phyloP scores from a whole-genome alignment of 768 basidiomycete genomes.

The Mycena venus region DNA sequence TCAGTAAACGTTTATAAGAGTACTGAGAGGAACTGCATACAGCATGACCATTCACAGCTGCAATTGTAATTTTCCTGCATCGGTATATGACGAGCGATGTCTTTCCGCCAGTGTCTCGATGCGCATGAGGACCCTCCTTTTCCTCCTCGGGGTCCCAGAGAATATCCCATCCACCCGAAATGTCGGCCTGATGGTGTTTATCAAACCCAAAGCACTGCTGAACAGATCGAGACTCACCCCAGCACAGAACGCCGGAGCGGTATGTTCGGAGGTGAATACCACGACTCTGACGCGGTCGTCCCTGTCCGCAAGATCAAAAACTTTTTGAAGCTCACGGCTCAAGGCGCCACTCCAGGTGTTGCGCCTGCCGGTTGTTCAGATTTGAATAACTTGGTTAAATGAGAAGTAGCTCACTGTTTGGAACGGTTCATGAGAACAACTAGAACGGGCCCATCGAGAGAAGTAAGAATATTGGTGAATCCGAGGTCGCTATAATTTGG shows the following conservation, averaged over 20 bases:
- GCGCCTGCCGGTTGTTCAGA: conserved; percentile 48
- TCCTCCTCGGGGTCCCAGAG: conserved; percentile 56
- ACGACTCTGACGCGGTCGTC: conserved; percentile 68
- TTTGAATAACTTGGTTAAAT: not conserved
- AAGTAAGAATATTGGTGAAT: conserved; percentile 59
- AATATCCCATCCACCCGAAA: conserved; percentile 60
- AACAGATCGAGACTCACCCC: too few relatives aligned
- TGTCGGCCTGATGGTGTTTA: too few relatives aligned
- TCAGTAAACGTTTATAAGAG: not conserved
- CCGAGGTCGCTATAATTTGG: conserved; percentile 54
- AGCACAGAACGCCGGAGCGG: conserved; percentile 66
- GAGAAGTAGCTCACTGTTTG: conserved; percentile 53
- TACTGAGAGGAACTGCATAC: conserved; percentile 43
- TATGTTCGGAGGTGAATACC: conserved; percentile 66
- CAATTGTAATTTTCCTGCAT: conserved; percentile 69
- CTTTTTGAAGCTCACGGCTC: conserved; percentile 54
- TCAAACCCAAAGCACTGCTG: too few relatives aligned
- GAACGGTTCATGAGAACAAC: conserved; percentile 61
- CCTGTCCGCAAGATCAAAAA: conserved; percentile 61
- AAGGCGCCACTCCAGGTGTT: conserved; percentile 57
- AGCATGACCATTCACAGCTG: conserved; percentile 65
- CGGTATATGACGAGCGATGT: conserved; percentile 61
- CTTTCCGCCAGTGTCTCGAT: conserved; percentile 63
- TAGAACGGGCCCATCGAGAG: conserved; percentile 58
- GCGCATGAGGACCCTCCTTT: conserved; percentile 63